Evolutionary conservation across 805 yeast species (phyloP), one percentile per base, ranked within the genome.

Genomic region (Saturnispora halmiae): DNA sequence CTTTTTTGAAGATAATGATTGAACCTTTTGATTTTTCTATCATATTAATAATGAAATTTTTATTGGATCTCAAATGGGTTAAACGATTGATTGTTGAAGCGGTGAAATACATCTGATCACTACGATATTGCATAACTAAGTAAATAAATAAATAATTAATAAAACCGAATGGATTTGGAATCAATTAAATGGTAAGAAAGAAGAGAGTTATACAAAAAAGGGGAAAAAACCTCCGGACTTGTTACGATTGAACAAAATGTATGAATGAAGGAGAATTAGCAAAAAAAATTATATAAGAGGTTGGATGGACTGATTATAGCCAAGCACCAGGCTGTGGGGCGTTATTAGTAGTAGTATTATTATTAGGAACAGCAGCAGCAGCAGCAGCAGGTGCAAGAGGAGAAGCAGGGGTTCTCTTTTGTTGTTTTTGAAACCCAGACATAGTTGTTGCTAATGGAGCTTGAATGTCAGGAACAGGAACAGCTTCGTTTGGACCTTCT

Each of bases 1-100:
- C 19, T 24, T 27, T 39, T 28, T 33, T 55, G 41, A 64, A 59
- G 34, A 74, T 69, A 2, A 81, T 53, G 43, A 79, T 72, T 38
- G 73, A 59, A 1, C 84, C 60, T 4, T 33, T 20, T 2, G 38
- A 36, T 18, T 31, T 25, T 3, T 19, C 28, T 4, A 54, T 35
- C 2, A 51, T 32, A 6, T 42, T 16, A 4, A 29, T 47, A 21
- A 81, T 67, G 50, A 77, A 79, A 19, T 63, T 69, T 16, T 59
- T 34, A 52, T 79, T 73, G 21, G 73, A 73, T 32, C 90, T 61
- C 38, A 80, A 60, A 50, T 79, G 81, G 15, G 81, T 71, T 2
- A 81, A 73, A 43, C 90, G 59, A 56, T 81, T 80, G 42, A 82
- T 61, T 4, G 72, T 74, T 44, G 61, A 54, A 9, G 35, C 29